These are phyloP conservation scores for Achlya hypogyna DNA, from an alignment of 352 stramenopile species.

Conservation along the genomic window DNA sequence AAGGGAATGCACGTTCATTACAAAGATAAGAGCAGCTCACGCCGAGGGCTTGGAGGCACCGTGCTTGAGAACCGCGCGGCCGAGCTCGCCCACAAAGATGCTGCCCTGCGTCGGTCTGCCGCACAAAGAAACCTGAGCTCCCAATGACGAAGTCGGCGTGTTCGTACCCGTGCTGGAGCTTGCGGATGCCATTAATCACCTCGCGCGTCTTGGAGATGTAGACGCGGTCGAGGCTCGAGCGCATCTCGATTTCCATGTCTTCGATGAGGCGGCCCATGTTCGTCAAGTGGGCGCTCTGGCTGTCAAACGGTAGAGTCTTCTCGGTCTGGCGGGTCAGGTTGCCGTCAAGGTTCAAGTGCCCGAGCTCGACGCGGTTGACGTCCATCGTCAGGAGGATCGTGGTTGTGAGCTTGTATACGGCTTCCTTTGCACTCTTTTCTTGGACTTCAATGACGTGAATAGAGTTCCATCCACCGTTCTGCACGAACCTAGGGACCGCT, in stretches of 20 bases:
- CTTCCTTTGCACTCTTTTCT: slow-evolving; percentile 49
- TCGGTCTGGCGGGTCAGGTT: slow-evolving; percentile 83
- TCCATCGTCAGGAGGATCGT: slow-evolving; percentile 89
- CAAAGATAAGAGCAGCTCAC: background rate
- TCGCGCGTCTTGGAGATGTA: slow-evolving; percentile 95
- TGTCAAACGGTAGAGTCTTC: slow-evolving; percentile 60
- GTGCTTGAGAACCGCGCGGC: slow-evolving; percentile 56
- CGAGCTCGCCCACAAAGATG: slow-evolving; percentile 67
- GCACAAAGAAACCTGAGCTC: background rate
- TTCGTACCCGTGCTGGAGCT: slow-evolving; percentile 53
- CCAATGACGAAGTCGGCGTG: slow-evolving; percentile 17
- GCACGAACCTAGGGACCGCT: slow-evolving; percentile 38
- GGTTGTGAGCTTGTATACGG: slow-evolving; percentile 89
- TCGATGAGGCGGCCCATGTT: slow-evolving; percentile 95
- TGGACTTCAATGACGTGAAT: slow-evolving; percentile 93
- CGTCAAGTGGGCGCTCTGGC: slow-evolving; percentile 79
- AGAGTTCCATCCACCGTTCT: slow-evolving; percentile 88
- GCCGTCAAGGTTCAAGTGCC: slow-evolving; percentile 82
- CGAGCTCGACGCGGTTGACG: slow-evolving; percentile 69
- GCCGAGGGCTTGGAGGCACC: background rate
- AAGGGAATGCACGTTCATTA: too few species aligned
- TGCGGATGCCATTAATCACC: slow-evolving; percentile 89
- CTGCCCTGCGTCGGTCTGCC: slow-evolving; percentile 25
- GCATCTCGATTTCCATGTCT: slow-evolving; percentile 94
- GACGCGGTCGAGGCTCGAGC: slow-evolving; percentile 83